These are phyloP conservation scores for Antitrichia curtipendula DNA, from an alignment of 225 moss, liverwort and hornwort species.

Conservation along the genomic window DNA sequence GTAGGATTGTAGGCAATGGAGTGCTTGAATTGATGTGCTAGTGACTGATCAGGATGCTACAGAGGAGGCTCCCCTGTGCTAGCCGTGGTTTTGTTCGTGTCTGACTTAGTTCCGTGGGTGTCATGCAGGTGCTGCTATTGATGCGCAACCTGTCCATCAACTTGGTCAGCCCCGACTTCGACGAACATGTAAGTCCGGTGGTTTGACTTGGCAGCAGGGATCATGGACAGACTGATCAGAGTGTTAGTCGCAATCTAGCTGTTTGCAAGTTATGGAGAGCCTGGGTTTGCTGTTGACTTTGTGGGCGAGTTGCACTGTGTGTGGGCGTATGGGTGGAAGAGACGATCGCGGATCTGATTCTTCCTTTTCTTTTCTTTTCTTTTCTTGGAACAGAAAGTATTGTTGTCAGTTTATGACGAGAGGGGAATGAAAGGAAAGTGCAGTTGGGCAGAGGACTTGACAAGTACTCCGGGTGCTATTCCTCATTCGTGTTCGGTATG, in stretches of 20 bases:
- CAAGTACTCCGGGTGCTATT: neutral
- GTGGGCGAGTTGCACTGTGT: neutral
- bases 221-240: neutral
- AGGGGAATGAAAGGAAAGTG: constrained; percentile 17
- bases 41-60: neutral
- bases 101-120: neutral
- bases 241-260: neutral
- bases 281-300: neutral
- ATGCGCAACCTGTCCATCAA: constrained; percentile 96
- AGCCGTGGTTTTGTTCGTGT: neutral
- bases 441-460: constrained; percentile 15
- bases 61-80: neutral
- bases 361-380: neutral
- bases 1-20: neutral
- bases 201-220: neutral
- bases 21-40: neutral
- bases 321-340: neutral
- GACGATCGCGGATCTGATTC: neutral
- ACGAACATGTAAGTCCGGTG: constrained; percentile 41
- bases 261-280: neutral
- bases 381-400: constrained; percentile 23
- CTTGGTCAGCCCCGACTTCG: constrained; percentile 50
- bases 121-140: constrained; percentile 49
- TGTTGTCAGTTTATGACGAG: constrained; percentile 22
- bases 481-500: constrained; percentile 23